Percentiles rank a stretch among this genome's conserved stretches.
These are phyloP conservation scores for Austroboletus festivus DNA, from an alignment of 768 basidiomycete genomes.

Conservation along the genomic window DNA sequence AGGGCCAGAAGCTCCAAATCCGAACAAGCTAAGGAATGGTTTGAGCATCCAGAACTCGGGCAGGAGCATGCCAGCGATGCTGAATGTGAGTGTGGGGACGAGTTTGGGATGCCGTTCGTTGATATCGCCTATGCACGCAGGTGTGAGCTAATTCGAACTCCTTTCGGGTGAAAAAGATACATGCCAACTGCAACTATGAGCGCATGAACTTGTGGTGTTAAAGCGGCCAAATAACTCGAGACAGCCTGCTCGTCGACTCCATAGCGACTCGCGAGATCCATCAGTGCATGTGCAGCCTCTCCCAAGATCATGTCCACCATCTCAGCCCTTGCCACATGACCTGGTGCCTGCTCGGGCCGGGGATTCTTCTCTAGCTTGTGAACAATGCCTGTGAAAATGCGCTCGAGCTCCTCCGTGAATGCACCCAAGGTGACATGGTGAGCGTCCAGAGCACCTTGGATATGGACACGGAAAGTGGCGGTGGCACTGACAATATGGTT, in stretches of 20 bases:
- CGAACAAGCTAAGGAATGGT: conserved; percentile 11
- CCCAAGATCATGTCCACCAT: conserved; percentile 8
- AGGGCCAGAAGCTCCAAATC: conserved; percentile 16
- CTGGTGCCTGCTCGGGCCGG: neutral
- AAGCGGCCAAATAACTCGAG: neutral
- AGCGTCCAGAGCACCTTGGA: conserved; percentile 6
- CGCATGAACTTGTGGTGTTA: conserved; percentile 6
- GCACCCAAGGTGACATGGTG: conserved; percentile 4
- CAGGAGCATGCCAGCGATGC: conserved; percentile 5
- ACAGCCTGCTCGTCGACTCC: conserved; percentile 8
- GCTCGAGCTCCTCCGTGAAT: conserved; percentile 11
- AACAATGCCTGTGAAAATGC: conserved; percentile 1
- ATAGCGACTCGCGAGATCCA: neutral
- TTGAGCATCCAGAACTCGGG: conserved; percentile 14
- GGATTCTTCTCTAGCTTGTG: conserved; percentile 2
- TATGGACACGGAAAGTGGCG: conserved; percentile 8
- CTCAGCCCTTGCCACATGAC: conserved; percentile 1
- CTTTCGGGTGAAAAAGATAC: neutral
- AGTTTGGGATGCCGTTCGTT: conserved; percentile 9
- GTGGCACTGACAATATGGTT: conserved; percentile 11
- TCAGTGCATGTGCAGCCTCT: conserved; percentile 1
- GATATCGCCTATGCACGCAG: conserved; percentile 6
- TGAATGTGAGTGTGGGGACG: conserved; percentile 2
- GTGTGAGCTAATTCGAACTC: neutral
- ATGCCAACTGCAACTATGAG: conserved; percentile 13